Conservation (phyloP, 2,329 filamentous ascomycete genomes). For the Colletotrichum nymphaeae region DNA sequence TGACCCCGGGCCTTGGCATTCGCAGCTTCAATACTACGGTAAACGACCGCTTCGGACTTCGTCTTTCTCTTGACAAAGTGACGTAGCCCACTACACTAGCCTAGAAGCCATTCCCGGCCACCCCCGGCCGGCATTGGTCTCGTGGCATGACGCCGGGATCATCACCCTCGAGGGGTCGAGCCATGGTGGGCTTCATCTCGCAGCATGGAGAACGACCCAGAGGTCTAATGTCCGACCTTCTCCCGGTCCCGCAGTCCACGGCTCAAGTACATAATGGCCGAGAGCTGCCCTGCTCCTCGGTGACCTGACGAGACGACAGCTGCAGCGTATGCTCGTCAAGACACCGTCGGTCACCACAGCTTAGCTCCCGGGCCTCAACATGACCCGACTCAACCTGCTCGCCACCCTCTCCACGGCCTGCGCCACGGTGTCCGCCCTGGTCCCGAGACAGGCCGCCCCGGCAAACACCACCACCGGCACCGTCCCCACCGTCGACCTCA, state of each 20-base stretch:
- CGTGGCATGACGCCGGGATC: slow-evolving; percentile 20
- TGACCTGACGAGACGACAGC: background rate
- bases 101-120: slow-evolving; percentile 2
- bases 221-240: slow-evolving; percentile 19
- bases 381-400: slow-evolving; percentile 27
- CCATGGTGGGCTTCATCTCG: slow-evolving; percentile 27
- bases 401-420: slow-evolving; percentile 24
- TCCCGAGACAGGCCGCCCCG: slow-evolving; percentile 24
- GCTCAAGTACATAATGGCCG: slow-evolving; percentile 22
- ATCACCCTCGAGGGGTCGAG: background rate
- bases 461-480: slow-evolving; percentile 8
- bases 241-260: background rate
- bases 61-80: background rate
- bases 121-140: slow-evolving; percentile 11
- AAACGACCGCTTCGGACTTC: slow-evolving; percentile 1
- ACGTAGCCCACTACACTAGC: slow-evolving; percentile 21
- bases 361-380: background rate
- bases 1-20: slow-evolving; percentile 1
- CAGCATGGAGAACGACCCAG: slow-evolving; percentile 1
- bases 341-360: slow-evolving; percentile 1
- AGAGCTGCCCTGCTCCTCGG: background rate
- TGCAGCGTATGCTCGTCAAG: slow-evolving; percentile 12
- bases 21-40: background rate
- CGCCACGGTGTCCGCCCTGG: slow-evolving; percentile 24
- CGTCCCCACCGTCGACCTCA: slow-evolving; percentile 24